Evolutionary conservation across 1,284 basidiomycete species (phyloP).

Genomic region (Ganoderma resinaceum): DNA sequence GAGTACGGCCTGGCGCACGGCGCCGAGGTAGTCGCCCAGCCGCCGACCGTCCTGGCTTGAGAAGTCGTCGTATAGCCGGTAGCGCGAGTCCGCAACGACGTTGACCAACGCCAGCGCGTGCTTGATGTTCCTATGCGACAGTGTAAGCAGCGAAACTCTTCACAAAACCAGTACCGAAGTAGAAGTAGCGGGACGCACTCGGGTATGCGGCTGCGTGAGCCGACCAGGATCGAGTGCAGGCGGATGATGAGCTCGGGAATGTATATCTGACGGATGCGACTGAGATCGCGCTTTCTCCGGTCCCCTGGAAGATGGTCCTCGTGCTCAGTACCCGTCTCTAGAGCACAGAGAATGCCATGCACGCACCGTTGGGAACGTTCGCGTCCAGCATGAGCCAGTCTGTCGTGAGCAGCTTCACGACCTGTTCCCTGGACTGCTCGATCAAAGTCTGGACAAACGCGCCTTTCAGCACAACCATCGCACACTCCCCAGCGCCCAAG

Average conservation of each 20-base stretch:
- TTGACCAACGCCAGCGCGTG: slow-evolving; percentile 81
- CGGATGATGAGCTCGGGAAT: slow-evolving; percentile 92
- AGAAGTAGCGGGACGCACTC: slow-evolving; percentile 56
- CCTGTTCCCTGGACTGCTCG: slow-evolving; percentile 64
- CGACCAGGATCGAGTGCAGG: slow-evolving; percentile 78
- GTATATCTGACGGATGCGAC: slow-evolving; percentile 87
- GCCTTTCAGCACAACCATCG: background rate
- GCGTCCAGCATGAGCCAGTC: slow-evolving; percentile 75
- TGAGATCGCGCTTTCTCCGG: slow-evolving; percentile 71
- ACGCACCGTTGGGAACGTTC: slow-evolving; percentile 50
- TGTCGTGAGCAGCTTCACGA: slow-evolving; percentile 71
- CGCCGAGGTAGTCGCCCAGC: slow-evolving; percentile 75
- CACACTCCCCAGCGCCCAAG: background rate
- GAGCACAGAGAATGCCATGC: background rate
- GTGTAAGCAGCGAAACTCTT: background rate
- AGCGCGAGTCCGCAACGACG: slow-evolving; percentile 88
- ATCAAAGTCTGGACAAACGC: slow-evolving; percentile 54
- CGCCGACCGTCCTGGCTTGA: slow-evolving; percentile 61
- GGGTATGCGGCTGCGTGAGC: slow-evolving; percentile 70
- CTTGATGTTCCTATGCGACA: slow-evolving; percentile 76
- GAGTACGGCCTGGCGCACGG: slow-evolving; percentile 74
- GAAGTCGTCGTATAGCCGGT: slow-evolving; percentile 90
- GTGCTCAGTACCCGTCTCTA: background rate
- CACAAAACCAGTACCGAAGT: background rate
- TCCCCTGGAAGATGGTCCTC: slow-evolving; percentile 47